Base-by-base conservation (phyloP, 495 filamentous ascomycete genomes). In the Cercophora scortea region DNA sequence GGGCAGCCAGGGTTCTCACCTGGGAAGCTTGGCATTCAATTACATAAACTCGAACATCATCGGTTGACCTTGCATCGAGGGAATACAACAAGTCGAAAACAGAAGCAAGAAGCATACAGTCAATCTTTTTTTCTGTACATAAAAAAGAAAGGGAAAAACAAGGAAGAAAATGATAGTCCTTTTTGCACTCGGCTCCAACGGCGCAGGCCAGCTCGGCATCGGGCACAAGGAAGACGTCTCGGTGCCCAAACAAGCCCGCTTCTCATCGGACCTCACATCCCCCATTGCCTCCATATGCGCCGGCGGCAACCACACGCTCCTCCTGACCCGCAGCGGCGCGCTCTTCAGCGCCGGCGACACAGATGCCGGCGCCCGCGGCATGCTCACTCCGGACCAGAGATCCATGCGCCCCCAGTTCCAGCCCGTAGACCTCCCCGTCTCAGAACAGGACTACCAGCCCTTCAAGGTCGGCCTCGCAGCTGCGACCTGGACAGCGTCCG, bases 121-220 rank as follows among this genome's bases (percentile, higher is more conserved):
- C 11, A 2, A 2, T 25, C 5, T 25, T 25, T 5, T 25, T 25
- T 25, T 25, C 25, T 25, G 25, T 25, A 2, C 25, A 25, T 25
- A 42, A 16, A 3, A 17, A 32, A 36, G 11, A 15, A 48, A 49
- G 19, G 13, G 16, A 32, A 39, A 41, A 48, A 33, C 25, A 17
- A 45, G 35, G 13, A 49, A 13, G 51, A 18, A 18, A 47, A 77
- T 77, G 73, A 45, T 68, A 15, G 57, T 63, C 44, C 72, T 96
- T 42, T 89, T 83, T 62, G 83, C 90, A n/a, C 82, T 96, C 56
- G 93, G 93, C 35, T 96, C 92, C 32, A 98, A 96, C 66, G 84
- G 87, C 38, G 87, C 83, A 7, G 88, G 89, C 48, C 93, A 98
- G 63, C 79, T 98, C 36, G 89, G 86, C 36, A 75, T 96, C 44